Evolutionary conservation across 257 asterid genomes (phyloP).

Genomic region (Solanum commersonii): DNA sequence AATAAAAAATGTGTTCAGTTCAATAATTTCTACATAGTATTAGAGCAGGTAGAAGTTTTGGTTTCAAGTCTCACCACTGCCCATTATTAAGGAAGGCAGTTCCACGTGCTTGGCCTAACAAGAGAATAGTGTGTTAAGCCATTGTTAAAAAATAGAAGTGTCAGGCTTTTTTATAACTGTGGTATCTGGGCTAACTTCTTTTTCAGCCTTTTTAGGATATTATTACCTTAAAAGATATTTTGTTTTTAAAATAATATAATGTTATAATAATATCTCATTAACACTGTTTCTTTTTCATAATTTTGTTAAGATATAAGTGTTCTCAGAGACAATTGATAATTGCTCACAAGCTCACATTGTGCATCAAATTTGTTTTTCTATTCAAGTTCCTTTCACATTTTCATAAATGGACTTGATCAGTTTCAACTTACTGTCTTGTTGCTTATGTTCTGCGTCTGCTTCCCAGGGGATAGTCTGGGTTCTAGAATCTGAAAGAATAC

Average conservation of each 20-base stretch:
- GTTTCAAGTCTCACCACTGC: not conserved
- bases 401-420: not conserved
- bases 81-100: not conserved
- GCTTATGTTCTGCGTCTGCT: not conserved
- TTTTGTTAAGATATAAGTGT: not conserved
- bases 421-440: not conserved
- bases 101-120: not conserved
- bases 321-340: not conserved
- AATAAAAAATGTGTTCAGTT: not conserved
- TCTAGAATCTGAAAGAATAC: constrained; percentile 61
- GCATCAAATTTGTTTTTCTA: not conserved
- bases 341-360: not conserved
- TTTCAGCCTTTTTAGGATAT: not conserved
- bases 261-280: not conserved
- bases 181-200: not conserved
- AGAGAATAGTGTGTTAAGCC: not conserved
- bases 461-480: constrained; percentile 70
- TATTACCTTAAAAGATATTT: not conserved
- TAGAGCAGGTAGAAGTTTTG: not conserved
- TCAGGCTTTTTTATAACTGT: not conserved
- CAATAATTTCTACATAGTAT: not conserved
- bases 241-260: not conserved
- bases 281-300: not conserved
- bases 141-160: not conserved
- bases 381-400: not conserved